Evolutionary conservation across 73 alveolate species (phyloP), one percentile per base, ranked within the genome.

Genomic region (Blepharisma stoltei): DNA sequence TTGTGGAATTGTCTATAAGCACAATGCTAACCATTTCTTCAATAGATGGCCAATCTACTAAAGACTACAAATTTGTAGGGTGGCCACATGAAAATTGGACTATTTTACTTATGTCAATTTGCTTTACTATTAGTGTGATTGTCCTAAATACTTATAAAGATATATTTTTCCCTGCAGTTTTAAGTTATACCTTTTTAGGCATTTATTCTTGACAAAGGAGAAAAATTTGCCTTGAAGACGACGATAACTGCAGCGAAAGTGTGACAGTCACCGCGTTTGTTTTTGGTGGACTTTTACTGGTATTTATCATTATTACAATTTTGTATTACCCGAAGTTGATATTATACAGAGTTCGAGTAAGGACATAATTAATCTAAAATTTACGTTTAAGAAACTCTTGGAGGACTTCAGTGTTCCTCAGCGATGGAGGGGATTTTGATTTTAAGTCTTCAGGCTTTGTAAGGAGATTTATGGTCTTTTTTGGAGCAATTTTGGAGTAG

Each of bases 41-140:
- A 18, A 14, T 14, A 8, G 49, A 60, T 18, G 73, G 23, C 46
- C n/a, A n/a, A 2, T n/a, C 14, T 60, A 60, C 14, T 14, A 60
- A 20, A 25, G 73, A 60, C 47, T 60, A n/a, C 14, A 60, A 60
- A 60, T 38, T 60, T 60, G 14, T 5, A n/a, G 45, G 45, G 4
- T 60, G 73, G 73, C 48, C 14, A 1, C 11, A 60, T 60, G 38
- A n/a, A 60, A 60, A 25, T 18, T 60, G 73, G 73, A 60, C 73
- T 1, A 60, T 60, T 60, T 25, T 60, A 14, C 46, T 60, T 14
- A 60, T 60, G 38, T 14, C 46, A 8, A n/a, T 60, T 14, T 14
- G 49, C 46, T 20, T n/a, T 60, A 14, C 46, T n/a, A 60, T 38
- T 18, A 38, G 73, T 2, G 11, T n/a, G 2, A 14, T 60, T 14